These are phyloP conservation scores for Pyronema omphalodes DNA, from an alignment of 495 filamentous ascomycete genomes.

Conservation along the genomic window DNA sequence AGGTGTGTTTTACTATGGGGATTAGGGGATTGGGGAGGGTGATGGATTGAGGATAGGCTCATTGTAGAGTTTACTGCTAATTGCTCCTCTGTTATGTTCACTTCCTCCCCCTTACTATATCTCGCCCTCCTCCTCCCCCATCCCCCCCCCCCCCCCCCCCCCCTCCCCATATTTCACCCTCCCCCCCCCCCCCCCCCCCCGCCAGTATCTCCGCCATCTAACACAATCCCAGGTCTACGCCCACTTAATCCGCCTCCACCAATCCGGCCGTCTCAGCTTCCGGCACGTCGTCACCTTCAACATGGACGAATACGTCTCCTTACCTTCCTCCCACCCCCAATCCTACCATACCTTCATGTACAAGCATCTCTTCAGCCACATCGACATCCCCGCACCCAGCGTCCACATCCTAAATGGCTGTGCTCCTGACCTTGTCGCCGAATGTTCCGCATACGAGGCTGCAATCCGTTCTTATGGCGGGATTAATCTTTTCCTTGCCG, in stretches of 20 bases:
- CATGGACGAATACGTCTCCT: constrained; percentile 81
- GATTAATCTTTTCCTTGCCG: constrained; percentile 71
- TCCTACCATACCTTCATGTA: constrained; percentile 86
- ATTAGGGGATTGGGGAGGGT: too few relatives aligned
- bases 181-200: too few relatives aligned
- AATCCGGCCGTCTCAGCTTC: constrained; percentile 64
- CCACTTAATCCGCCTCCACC: constrained; percentile 53
- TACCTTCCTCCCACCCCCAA: constrained; percentile 64
- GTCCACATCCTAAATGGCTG: constrained; percentile 79
- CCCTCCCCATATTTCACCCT: too few relatives aligned
- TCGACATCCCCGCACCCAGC: constrained; percentile 60
- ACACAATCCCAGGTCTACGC: constrained; percentile 43
- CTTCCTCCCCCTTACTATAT: too few relatives aligned
- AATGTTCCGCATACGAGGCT: constrained; percentile 61
- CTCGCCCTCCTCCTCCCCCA: too few relatives aligned
- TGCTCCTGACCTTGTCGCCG: constrained; percentile 52
- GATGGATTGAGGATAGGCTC: too few relatives aligned
- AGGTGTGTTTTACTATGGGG: too few relatives aligned
- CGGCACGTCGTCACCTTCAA: constrained; percentile 82
- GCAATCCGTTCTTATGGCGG: constrained; percentile 57
- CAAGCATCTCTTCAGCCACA: constrained; percentile 74
- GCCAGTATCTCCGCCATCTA: too few relatives aligned
- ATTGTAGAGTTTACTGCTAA: too few relatives aligned
- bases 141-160: too few relatives aligned
- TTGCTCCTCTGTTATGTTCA: too few relatives aligned